Evolutionary conservation across 2,329 filamentous ascomycete genomes (phyloP).

Genomic region (Biscogniauxia marginata): DNA sequence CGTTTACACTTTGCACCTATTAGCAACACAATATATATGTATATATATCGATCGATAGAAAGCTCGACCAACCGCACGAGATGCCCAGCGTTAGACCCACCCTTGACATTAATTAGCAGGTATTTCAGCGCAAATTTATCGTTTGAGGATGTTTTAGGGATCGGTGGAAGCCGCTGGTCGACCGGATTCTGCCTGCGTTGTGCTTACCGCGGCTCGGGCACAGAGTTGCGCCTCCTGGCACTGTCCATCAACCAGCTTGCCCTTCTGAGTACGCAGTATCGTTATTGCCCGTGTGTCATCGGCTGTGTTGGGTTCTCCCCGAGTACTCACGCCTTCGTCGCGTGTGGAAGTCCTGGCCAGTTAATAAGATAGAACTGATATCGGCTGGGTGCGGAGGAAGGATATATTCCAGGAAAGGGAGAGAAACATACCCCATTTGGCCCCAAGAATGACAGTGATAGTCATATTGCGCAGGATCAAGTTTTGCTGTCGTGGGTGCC

Average conservation of each 20-base stretch:
- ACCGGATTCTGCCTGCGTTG: not conserved
- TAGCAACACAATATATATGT: not conserved
- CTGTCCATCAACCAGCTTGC: conserved; percentile 1
- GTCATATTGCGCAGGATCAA: conserved; percentile 2
- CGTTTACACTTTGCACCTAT: not conserved
- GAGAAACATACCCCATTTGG: conserved; percentile 4
- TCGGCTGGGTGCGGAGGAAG: not conserved
- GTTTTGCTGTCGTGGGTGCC: not conserved
- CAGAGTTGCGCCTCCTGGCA: conserved; percentile 1
- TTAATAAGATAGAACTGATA: not conserved
- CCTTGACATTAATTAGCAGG: not conserved
- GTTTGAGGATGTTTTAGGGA: no score
- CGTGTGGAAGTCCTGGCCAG: not conserved
- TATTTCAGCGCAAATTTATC: not conserved
- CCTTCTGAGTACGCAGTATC: conserved; percentile 1
- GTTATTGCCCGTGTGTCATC: no score
- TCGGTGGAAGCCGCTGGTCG: not conserved
- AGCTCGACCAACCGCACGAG: not conserved
- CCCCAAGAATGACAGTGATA: conserved; percentile 1
- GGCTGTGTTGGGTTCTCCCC: not conserved
- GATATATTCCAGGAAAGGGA: not conserved
- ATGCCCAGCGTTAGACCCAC: conserved; percentile 1
- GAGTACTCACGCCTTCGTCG: conserved; percentile 2
- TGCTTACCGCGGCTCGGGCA: not conserved
- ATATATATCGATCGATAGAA: not conserved